A percentile compares a stretch with the other conserved stretches of the same genome.
Conservation (phyloP, 2,329 filamentous ascomycete genomes). For the Blastomyces emzantsi region DNA sequence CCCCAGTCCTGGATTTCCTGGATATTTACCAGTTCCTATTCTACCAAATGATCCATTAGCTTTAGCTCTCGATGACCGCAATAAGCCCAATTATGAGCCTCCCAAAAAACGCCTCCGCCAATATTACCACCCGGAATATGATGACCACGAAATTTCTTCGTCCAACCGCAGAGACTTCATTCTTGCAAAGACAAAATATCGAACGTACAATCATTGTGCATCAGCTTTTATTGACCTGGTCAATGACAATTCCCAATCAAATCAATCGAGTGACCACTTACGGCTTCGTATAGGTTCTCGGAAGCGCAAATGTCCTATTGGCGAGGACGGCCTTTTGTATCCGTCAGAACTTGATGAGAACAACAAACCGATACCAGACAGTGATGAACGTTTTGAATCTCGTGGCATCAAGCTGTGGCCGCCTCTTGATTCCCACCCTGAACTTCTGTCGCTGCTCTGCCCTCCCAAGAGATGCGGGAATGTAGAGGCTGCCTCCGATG, state of each 20-base stretch:
- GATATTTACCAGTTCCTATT: slow-evolving; percentile 14
- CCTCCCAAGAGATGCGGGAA: slow-evolving; percentile 27
- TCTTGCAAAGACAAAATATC: slow-evolving; percentile 37
- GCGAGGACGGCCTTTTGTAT: slow-evolving; percentile 27
- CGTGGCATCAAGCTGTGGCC: slow-evolving; percentile 37
- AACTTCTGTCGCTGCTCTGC: slow-evolving; percentile 33
- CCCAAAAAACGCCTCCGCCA: slow-evolving; percentile 31
- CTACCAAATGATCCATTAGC: slow-evolving; percentile 25
- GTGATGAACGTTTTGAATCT: slow-evolving; percentile 33
- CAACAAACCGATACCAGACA: slow-evolving; percentile 25
- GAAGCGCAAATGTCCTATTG: slow-evolving; percentile 33
- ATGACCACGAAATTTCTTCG: slow-evolving; percentile 16
- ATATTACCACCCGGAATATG: slow-evolving; percentile 35
- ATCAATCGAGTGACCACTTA: slow-evolving; percentile 29
- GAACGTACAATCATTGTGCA: slow-evolving; percentile 34
- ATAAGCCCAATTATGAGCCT: slow-evolving; percentile 28
- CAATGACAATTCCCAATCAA: slow-evolving; percentile 27
- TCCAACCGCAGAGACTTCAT: slow-evolving; percentile 33
- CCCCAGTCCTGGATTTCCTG: slow-evolving; percentile 12
- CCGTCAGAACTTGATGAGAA: slow-evolving; percentile 22
- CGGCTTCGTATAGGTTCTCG: slow-evolving; percentile 36
- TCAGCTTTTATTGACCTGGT: slow-evolving; percentile 38
- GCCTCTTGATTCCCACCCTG: slow-evolving; percentile 29
- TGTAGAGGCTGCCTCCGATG: slow-evolving; percentile 15
- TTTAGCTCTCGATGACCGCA: slow-evolving; percentile 22